Percentiles rank a stretch among this genome's conserved stretches.
phyloP scores from a whole-genome alignment of 495 filamentous ascomycete species.

The Neurospora sp. region DNA sequence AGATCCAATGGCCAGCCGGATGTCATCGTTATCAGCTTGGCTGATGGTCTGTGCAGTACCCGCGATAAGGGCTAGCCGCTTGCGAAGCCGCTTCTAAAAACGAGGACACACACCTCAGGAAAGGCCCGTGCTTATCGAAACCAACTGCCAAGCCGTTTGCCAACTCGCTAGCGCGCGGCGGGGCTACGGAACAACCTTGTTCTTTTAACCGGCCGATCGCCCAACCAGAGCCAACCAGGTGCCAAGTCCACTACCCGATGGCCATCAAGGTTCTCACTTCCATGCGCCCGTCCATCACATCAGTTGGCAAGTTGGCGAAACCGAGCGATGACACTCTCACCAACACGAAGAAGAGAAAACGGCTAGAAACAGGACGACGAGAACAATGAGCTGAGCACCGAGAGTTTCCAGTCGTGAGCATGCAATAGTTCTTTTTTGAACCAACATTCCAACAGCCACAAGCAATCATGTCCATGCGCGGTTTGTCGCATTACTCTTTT shows the following conservation, averaged over 20 bases:
- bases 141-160: neutral
- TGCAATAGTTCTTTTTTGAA: neutral
- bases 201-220: neutral
- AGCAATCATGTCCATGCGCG: neutral
- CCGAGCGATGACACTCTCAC: neutral
- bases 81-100: neutral
- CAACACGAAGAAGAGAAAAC: conserved; percentile 10
- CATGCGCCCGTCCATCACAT: neutral
- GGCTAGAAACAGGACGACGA: neutral
- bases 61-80: neutral
- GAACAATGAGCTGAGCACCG: neutral
- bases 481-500: neutral
- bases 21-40: neutral
- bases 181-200: neutral
- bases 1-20: neutral
- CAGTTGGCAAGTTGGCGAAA: neutral
- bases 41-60: neutral
- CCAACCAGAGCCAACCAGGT: neutral
- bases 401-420: neutral
- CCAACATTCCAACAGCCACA: neutral
- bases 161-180: neutral
- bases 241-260: neutral
- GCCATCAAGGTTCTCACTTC: neutral
- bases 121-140: neutral
- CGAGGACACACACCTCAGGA: neutral